Evolutionary conservation across 148 eudicot species (phyloP).

Genomic region (Silene conica): DNA sequence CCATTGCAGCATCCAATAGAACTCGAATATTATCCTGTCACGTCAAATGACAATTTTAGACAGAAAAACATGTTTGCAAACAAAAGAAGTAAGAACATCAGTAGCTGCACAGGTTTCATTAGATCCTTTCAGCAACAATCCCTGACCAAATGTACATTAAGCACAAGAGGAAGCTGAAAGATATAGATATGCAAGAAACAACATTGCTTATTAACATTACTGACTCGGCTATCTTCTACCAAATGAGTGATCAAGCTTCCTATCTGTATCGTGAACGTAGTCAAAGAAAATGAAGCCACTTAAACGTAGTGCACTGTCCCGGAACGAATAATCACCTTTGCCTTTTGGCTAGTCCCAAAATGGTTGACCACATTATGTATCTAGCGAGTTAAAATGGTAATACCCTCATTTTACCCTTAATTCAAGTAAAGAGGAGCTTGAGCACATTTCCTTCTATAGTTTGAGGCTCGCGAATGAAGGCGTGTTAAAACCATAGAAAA

Average conservation of each 20-base stretch:
- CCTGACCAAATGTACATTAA: background rate
- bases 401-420: no score
- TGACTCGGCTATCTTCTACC: background rate
- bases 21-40: conserved; percentile 70
- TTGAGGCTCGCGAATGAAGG: background rate
- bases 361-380: background rate
- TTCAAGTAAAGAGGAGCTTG: no score
- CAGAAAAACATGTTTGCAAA: background rate
- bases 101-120: background rate
- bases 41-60: conserved; percentile 8
- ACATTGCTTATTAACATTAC: background rate
- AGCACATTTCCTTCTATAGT: background rate
- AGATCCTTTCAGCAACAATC: background rate
- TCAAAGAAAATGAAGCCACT: background rate
- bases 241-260: background rate
- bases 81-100: background rate
- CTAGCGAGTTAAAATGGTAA: no score
- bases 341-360: background rate
- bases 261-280: background rate
- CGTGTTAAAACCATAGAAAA: background rate
- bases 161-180: background rate
- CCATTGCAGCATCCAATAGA: conserved; percentile 72
- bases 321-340: background rate
- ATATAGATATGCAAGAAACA: background rate
- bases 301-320: background rate